A percentile compares a stretch with the other conserved stretches of the same genome.
These are phyloP conservation scores for Phytopythium vexans DNA, from an alignment of 352 stramenopile genomes.

Conservation along the genomic window DNA sequence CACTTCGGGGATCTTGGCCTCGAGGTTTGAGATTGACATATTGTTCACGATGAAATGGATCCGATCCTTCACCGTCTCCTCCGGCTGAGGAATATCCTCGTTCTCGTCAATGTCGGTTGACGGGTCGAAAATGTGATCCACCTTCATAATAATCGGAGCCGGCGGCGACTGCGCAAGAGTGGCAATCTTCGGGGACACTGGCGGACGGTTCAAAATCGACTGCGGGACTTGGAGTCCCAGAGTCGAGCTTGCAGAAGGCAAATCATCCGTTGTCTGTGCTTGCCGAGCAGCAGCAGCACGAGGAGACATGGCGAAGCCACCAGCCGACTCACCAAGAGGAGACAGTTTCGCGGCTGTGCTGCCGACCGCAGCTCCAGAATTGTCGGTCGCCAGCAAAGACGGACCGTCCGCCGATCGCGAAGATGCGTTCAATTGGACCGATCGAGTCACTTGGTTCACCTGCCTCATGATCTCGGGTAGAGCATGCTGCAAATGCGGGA, in stretches of 20 bases:
- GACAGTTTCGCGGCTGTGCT: not conserved
- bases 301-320: slow-evolving; percentile 2
- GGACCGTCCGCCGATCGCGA: slow-evolving; percentile 7
- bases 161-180: slow-evolving; percentile 30
- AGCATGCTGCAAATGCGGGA: slow-evolving; percentile 94
- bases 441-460: slow-evolving; percentile 78
- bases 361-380: not conserved
- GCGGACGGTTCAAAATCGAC: slow-evolving; percentile 41
- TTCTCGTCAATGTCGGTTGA: slow-evolving; percentile 59
- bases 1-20: slow-evolving; percentile 96
- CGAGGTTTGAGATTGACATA: slow-evolving; percentile 96
- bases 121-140: slow-evolving; percentile 85
- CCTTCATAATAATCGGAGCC: slow-evolving; percentile 52
- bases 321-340: not conserved
- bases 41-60: slow-evolving; percentile 99
- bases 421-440: slow-evolving; percentile 24
- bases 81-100: slow-evolving; percentile 63
- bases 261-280: slow-evolving; percentile 4
- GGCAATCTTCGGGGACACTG: slow-evolving; percentile 41
- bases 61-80: slow-evolving; percentile 91
- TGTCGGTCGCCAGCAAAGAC: slow-evolving; percentile 12
- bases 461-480: slow-evolving; percentile 91
- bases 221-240: slow-evolving; percentile 36
- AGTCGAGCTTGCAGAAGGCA: not conserved
- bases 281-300: not conserved